phyloP scores from a whole-genome alignment of 2,329 filamentous ascomycete genomes.

The Fusarium heterosporum region DNA sequence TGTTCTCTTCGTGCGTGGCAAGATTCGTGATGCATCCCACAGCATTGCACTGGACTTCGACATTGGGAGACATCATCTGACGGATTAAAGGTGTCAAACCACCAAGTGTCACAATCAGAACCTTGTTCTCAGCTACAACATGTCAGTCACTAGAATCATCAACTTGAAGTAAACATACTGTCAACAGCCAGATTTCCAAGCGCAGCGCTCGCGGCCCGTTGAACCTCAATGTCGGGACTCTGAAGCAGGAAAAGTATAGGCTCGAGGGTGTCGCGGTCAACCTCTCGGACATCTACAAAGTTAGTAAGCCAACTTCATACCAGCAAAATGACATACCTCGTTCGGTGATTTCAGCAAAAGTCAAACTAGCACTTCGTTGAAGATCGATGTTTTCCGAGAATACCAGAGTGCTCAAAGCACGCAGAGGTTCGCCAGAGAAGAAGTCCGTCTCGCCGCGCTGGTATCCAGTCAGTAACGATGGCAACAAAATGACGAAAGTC shows the following conservation, averaged over 20 bases:
- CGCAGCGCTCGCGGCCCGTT: slow-evolving; percentile 94
- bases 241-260: slow-evolving; percentile 96
- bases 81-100: slow-evolving; percentile 92
- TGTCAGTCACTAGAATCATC: slow-evolving; percentile 54
- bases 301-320: slow-evolving; percentile 22
- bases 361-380: slow-evolving; percentile 95
- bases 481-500: background rate
- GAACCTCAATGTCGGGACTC: slow-evolving; percentile 95
- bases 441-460: slow-evolving; percentile 98
- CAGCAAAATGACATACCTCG: slow-evolving; percentile 73
- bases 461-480: slow-evolving; percentile 48
- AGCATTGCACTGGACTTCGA: slow-evolving; percentile 98
- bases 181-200: slow-evolving; percentile 97
- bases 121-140: slow-evolving; percentile 90
- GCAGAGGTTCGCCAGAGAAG: slow-evolving; percentile 94
- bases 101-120: slow-evolving; percentile 91
- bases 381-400: slow-evolving; percentile 99
- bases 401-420: slow-evolving; percentile 92
- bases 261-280: slow-evolving; percentile 93
- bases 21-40: slow-evolving; percentile 99
- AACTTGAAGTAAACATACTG: slow-evolving; percentile 67
- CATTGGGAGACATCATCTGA: slow-evolving; percentile 98
- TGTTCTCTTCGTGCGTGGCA: slow-evolving; percentile 98
- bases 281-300: slow-evolving; percentile 87
- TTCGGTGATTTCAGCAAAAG: slow-evolving; percentile 98